phyloP scores from a whole-genome alignment of 352 stramenopile species.

The Phytophthora pseudosyringae region DNA sequence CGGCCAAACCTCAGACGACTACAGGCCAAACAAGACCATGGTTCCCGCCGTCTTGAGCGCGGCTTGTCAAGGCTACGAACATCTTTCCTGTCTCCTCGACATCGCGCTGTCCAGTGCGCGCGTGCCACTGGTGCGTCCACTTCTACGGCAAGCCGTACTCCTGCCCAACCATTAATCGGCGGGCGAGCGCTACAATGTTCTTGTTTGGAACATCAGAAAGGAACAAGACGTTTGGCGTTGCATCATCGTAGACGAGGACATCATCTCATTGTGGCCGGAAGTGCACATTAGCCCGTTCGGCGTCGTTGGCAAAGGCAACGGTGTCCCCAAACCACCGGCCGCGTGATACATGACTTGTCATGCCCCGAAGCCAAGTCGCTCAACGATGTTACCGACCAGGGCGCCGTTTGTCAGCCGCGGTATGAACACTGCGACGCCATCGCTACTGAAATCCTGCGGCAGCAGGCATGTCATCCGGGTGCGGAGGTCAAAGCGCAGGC shows the following conservation, averaged over 20 bases:
- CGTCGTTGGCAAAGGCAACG: slow-evolving; percentile 16
- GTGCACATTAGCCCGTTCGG: slow-evolving; percentile 23
- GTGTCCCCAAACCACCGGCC: background rate
- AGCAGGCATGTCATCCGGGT: background rate
- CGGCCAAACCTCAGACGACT: too few species aligned
- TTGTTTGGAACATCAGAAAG: background rate
- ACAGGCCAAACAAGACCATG: slow-evolving; percentile 7
- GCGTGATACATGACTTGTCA: slow-evolving; percentile 27
- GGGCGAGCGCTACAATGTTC: too few species aligned
- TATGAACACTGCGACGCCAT: slow-evolving; percentile 16
- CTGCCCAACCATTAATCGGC: too few species aligned
- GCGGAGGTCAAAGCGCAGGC: background rate
- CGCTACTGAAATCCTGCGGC: slow-evolving; percentile 3
- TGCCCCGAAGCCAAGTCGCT: slow-evolving; percentile 12
- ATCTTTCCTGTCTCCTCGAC: slow-evolving; percentile 1
- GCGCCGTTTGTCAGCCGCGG: background rate
- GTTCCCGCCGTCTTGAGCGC: background rate
- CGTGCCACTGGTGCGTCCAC: background rate
- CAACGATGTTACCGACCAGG: slow-evolving; percentile 15
- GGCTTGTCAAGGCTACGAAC: background rate
- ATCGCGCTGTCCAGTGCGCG: background rate
- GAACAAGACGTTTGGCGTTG: slow-evolving; percentile 7
- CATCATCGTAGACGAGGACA: slow-evolving; percentile 9
- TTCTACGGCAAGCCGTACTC: too few species aligned
- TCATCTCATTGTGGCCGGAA: slow-evolving; percentile 4